Percentiles rank a stretch among this genome's conserved stretches.
Conservation (phyloP, 2,329 filamentous ascomycete species). For the Triangularia verruculosa region DNA sequence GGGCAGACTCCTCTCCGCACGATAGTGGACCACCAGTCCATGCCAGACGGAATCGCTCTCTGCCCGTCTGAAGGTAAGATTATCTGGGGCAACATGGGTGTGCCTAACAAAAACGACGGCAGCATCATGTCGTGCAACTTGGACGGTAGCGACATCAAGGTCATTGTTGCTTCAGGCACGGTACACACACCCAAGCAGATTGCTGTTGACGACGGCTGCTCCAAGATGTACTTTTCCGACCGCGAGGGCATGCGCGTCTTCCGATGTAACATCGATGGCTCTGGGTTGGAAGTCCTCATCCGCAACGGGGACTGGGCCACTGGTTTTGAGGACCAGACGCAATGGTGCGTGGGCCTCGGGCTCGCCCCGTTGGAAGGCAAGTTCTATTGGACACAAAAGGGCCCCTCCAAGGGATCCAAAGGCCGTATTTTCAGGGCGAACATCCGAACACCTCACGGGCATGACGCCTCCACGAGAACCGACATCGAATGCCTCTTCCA, state of each 20-base stretch:
- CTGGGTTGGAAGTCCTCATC: conserved; percentile 39
- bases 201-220: conserved; percentile 29
- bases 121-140: conserved; percentile 44
- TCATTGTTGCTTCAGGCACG: conserved; percentile 42
- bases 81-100: conserved; percentile 52
- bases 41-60: conserved; percentile 46
- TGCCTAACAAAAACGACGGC: conserved; percentile 39
- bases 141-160: conserved; percentile 45
- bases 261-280: conserved; percentile 41
- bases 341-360: conserved; percentile 56
- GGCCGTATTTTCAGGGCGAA: conserved; percentile 53
- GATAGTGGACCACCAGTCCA: conserved; percentile 28
- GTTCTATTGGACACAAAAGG: conserved; percentile 62
- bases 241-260: conserved; percentile 43
- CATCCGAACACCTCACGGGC: conserved; percentile 37
- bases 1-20: conserved; percentile 23
- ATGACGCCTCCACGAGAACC: conserved; percentile 34
- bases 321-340: conserved; percentile 31
- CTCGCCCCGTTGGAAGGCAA: conserved; percentile 42
- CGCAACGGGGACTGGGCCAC: conserved; percentile 20
- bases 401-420: conserved; percentile 45
- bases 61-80: conserved; percentile 35
- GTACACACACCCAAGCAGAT: conserved; percentile 51
- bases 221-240: conserved; percentile 43
- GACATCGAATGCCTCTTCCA: conserved; percentile 44